A percentile compares a stretch with the other conserved stretches of the same genome.
Evolutionary conservation across 768 basidiomycete genomes (phyloP).

Genomic region (Galerina marginata): DNA sequence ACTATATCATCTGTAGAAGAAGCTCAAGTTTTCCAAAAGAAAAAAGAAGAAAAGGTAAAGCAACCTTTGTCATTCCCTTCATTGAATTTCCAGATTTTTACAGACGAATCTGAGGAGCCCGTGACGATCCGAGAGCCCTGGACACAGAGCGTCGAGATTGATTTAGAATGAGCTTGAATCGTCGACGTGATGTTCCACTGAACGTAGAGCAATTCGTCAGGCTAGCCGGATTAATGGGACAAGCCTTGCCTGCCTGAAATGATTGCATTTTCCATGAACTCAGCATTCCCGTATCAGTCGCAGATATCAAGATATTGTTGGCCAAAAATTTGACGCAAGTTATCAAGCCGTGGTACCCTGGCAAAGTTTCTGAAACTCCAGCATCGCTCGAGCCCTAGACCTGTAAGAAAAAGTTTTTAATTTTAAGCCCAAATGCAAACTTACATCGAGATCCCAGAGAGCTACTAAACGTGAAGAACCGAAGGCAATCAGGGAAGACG

Average conservation of each 20-base stretch:
- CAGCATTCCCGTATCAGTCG: constrained; percentile 77
- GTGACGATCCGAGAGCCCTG: constrained; percentile 62
- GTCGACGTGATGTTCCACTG: constrained; percentile 62
- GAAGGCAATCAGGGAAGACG: constrained; percentile 48
- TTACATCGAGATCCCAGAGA: constrained; percentile 50
- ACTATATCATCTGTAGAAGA: constrained; percentile 39
- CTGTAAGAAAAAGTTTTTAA: not conserved
- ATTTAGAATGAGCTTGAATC: constrained; percentile 65
- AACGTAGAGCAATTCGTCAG: constrained; percentile 24
- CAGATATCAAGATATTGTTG: constrained; percentile 61
- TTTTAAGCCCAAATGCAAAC: constrained; percentile 12
- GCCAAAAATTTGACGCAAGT: constrained; percentile 77
- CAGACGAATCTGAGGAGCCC: constrained; percentile 80
- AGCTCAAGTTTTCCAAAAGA: not conserved
- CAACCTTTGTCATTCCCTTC: constrained; percentile 34
- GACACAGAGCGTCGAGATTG: constrained; percentile 71
- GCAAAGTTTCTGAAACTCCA: constrained; percentile 72
- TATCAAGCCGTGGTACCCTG: constrained; percentile 75
- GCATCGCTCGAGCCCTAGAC: constrained; percentile 51
- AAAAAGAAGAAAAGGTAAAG: not conserved
- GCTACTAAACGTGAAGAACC: constrained; percentile 52
- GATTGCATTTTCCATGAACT: constrained; percentile 62
- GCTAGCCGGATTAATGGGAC: constrained; percentile 16
- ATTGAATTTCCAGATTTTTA: constrained; percentile 74
- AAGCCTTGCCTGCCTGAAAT: constrained; percentile 43